A percentile compares a stretch with the other conserved stretches of the same genome.
phyloP scores from a whole-genome alignment of 371 early-diverging fungal genomes.

The Lichtheimia hyalospora region DNA sequence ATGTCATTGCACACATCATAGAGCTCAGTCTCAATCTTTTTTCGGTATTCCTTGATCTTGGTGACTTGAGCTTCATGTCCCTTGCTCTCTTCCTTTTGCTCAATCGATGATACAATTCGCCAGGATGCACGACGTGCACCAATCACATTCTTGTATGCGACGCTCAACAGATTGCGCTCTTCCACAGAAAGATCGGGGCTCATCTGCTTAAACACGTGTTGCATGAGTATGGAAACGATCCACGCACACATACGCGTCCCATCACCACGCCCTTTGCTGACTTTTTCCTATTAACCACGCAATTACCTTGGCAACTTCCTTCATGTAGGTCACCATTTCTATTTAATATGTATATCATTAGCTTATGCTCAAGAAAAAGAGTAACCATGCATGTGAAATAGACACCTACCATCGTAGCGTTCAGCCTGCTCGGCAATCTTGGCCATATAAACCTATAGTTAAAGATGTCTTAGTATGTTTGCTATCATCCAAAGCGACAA shows the following conservation, averaged over 20 bases:
- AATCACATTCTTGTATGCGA: constrained; percentile 99
- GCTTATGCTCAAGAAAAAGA: not conserved
- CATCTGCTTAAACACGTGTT: constrained; percentile 21
- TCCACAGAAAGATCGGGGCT: constrained; percentile 88
- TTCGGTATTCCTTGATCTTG: constrained; percentile 90
- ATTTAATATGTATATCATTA: constrained; percentile 31
- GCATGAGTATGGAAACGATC: not conserved
- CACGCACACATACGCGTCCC: not conserved
- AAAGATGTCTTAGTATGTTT: not conserved
- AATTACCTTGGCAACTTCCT: constrained; percentile 68
- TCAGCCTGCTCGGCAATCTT: constrained; percentile 99
- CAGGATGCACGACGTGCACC: constrained; percentile 99
- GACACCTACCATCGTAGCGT: constrained; percentile 89
- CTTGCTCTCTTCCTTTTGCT: constrained; percentile 96
- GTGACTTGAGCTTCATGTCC: constrained; percentile 81
- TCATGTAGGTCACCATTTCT: constrained; percentile 97
- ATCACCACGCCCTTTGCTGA: not conserved
- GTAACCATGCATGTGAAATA: not conserved
- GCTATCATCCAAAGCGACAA: not conserved
- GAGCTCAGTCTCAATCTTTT: constrained; percentile 93
- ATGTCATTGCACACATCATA: constrained; percentile 95
- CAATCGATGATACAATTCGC: constrained; percentile 98
- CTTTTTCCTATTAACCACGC: no score
- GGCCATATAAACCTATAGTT: constrained; percentile 74
- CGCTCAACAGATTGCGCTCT: constrained; percentile 98